Evolutionary conservation across 1,284 basidiomycete genomes (phyloP), one percentile per base, ranked within the genome.

Genomic region (Kwoniella shivajii): DNA sequence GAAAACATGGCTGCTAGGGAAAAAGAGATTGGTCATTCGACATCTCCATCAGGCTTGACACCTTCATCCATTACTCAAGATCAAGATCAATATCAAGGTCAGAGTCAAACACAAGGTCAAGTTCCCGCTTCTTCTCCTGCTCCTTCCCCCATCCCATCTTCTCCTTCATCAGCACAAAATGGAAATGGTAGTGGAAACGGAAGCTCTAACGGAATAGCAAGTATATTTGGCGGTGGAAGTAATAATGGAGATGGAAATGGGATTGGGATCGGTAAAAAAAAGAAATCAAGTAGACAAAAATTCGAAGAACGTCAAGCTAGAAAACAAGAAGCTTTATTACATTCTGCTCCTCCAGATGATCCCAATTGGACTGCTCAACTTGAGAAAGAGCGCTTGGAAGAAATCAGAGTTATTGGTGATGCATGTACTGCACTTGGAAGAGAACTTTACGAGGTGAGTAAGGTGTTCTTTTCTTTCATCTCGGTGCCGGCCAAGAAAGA

Each of bases 241-340:
- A 50, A 49, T 13, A 50, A 50, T 50, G 50, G 24, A 18, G 46
- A 26, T 6, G 50, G 44, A 36, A 46, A 39, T 44, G n/a, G n/a
- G n/a, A n/a, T n/a, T n/a, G 51, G 58, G 26, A 60, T 60, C n/a
- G 61, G 65, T 45, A 61, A 78, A 49, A 89, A 86, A 75, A 84
- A 87, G 72, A 86, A 86, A 72, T 80, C 85, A 38, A 90, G 85
- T 73, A 80, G 82, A 67, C 79, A 80, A 61, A 84, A 89, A 42
- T 89, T 89, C 76, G 83, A 85, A 63, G 90, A 90, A 31, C 27
- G 41, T 33, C 63, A 92, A 90, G 88, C 88, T 9, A 82, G 88
- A 66, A 94, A 88, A 74, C 86, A 86, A 20, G 87, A 86, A 30
- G 83, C 83, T 1, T 73, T 89, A 5, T 81, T 85, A n/a, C 83